Evolutionary conservation across 139 green algal genomes (phyloP), one percentile per base, ranked within the genome.

Genomic region (Penium margaritaceum): DNA sequence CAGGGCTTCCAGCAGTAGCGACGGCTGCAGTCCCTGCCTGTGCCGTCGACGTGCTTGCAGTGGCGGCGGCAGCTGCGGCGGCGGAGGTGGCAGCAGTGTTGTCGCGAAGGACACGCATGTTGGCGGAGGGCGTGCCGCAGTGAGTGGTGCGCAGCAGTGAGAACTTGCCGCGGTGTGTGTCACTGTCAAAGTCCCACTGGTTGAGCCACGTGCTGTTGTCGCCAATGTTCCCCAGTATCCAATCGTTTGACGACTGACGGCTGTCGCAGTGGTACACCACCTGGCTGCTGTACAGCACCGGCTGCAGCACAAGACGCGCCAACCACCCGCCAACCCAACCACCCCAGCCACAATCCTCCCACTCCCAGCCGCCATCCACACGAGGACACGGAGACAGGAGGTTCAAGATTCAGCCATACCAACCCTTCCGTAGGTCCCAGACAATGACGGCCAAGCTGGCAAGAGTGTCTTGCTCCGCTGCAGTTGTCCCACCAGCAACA

Each of bases 141-240:
- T n/a, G n/a, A n/a, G n/a, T n/a, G 2, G 47, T 60, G 47, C 47
- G 47, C 3, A 33, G 47, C 47, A 60, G 47, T 4, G 47, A n/a
- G 21, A 60, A 60, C 15, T 60, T 24, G 12, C 30, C n/a, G 47
- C 47, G 17, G 47, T 60, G 47, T 24, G 47, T 7, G 47, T n/a
- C n/a, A n/a, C n/a, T 33, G 47, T 60, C 47, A 5, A 60, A 24
- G 9, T n/a, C 30, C n/a, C 29, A 24, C 19, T 60, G 47, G 47
- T 60, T 33, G n/a, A n/a, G 30, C n/a, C 47, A 60, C 14, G 47
- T n/a, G n/a, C n/a, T 60, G 47, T 24, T n/a, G 47, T 60, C 47
- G 47, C 47, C 30, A 24, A 60, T 60, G 47, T 60, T 60, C n/a
- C 30, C 30, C 47, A 60, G n/a, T n/a, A 60, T 60, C 47, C 47